These are phyloP conservation scores for Candolleomyces aberdarensis DNA, from an alignment of 768 basidiomycete genomes.

Conservation along the genomic window DNA sequence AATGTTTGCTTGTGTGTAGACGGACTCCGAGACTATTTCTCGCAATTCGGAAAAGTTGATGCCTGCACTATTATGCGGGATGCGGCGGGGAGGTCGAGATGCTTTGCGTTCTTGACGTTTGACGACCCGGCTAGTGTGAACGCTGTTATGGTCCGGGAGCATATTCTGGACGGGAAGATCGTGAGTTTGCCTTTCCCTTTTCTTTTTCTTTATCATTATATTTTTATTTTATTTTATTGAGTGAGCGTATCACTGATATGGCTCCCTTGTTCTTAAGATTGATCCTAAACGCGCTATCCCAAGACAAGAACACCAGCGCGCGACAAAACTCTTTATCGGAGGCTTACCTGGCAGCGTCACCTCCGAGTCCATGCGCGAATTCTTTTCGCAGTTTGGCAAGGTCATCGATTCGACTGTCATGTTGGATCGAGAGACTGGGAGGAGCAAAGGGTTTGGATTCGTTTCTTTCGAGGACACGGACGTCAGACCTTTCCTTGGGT, in stretches of 20 bases:
- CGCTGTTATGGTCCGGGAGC: slow-evolving; percentile 93
- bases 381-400: slow-evolving; percentile 91
- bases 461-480: slow-evolving; percentile 93
- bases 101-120: slow-evolving; percentile 98
- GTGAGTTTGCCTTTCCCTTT: slow-evolving; percentile 48
- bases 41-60: slow-evolving; percentile 95
- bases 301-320: slow-evolving; percentile 89
- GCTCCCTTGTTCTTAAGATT: slow-evolving; percentile 64
- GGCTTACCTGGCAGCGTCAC: slow-evolving; percentile 91
- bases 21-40: slow-evolving; percentile 80
- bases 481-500: slow-evolving; percentile 84
- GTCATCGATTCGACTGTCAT: slow-evolving; percentile 99
- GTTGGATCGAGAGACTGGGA: slow-evolving; percentile 93
- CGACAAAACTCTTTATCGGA: slow-evolving; percentile 95
- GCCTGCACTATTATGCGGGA: slow-evolving; percentile 99
- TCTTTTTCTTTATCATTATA: background rate
- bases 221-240: background rate
- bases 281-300: slow-evolving; percentile 99
- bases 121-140: slow-evolving; percentile 91
- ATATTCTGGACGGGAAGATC: slow-evolving; percentile 95
- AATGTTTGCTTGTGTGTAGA: slow-evolving; percentile 49
- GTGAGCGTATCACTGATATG: background rate
- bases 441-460: slow-evolving; percentile 97
- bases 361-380: slow-evolving; percentile 88
- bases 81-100: slow-evolving; percentile 87